phyloP scores from a whole-genome alignment of 1,139 yeast genomes.

The Pneumocystis oryctolagi region DNA sequence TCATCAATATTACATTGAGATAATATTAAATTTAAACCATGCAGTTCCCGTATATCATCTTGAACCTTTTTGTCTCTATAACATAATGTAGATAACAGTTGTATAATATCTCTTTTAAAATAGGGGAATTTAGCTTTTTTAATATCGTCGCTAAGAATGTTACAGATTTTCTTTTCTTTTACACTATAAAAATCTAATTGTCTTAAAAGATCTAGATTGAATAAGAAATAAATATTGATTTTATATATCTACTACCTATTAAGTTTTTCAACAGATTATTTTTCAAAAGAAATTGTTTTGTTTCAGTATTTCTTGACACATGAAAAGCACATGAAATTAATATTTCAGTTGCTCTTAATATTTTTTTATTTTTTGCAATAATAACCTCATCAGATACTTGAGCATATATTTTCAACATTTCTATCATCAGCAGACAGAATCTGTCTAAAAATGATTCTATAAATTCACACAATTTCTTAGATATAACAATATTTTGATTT shows the following conservation, averaged over 20 bases:
- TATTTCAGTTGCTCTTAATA: neutral
- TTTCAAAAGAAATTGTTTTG: neutral
- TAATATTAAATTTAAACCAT: constrained; percentile 56
- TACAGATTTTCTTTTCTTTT: neutral
- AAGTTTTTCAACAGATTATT: neutral
- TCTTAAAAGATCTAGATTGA: neutral
- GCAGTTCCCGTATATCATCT: constrained; percentile 47
- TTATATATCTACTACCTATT: neutral
- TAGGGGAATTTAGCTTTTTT: neutral
- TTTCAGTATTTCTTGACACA: neutral
- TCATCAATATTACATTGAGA: constrained; percentile 77
- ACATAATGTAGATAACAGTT: constrained; percentile 1
- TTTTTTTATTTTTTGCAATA: neutral
- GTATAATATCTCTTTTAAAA: constrained; percentile 10
- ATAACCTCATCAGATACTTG: neutral
- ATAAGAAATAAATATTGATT: neutral
- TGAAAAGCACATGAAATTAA: neutral
- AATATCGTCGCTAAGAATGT: neutral
- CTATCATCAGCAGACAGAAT: neutral
- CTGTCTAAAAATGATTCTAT: neutral
- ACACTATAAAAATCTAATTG: neutral
- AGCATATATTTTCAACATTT: neutral
- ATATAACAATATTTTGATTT: neutral
- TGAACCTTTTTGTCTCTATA: constrained; percentile 32
- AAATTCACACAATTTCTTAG: neutral